Evolutionary conservation across 169 alveolate species (phyloP).

Genomic region (Condylostoma magnum): DNA sequence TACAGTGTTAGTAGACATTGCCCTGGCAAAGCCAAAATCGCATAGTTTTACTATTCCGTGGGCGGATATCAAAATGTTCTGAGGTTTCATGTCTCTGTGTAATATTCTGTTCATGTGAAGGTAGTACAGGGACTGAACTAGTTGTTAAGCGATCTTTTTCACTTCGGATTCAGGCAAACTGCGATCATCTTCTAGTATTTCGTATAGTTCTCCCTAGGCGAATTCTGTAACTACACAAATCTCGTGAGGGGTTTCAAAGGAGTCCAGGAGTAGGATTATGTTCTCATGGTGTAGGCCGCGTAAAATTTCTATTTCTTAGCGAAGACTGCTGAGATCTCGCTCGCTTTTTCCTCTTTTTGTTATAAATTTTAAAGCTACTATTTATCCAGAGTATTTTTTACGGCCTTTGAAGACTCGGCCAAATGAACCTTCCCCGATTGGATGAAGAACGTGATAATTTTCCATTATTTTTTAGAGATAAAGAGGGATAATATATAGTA

Average conservation of each 20-base stretch:
- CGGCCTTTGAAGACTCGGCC: slow-evolving; percentile 91
- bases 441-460: slow-evolving; percentile 78
- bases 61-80: slow-evolving; percentile 84
- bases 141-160: slow-evolving; percentile 78
- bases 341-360: slow-evolving; percentile 87
- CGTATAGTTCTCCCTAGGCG: slow-evolving; percentile 92
- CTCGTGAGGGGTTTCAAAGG: slow-evolving; percentile 88
- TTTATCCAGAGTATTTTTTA: slow-evolving; percentile 79
- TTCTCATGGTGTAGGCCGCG: slow-evolving; percentile 87
- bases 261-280: slow-evolving; percentile 83
- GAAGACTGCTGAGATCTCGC: slow-evolving; percentile 82
- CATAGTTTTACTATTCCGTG: slow-evolving; percentile 86
- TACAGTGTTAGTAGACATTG: slow-evolving; percentile 85
- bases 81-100: slow-evolving; percentile 92
- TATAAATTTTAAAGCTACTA: slow-evolving; percentile 86
- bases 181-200: slow-evolving; percentile 87
- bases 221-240: slow-evolving; percentile 90
- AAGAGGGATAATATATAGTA: too few species aligned
- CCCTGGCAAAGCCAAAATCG: slow-evolving; percentile 92
- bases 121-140: slow-evolving; percentile 74
- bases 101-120: slow-evolving; percentile 85
- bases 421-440: slow-evolving; percentile 91
- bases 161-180: slow-evolving; percentile 86
- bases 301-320: slow-evolving; percentile 87
- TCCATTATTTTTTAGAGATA: slow-evolving; percentile 77